Percentiles rank a stretch among this genome's conserved stretches.
phyloP scores from a whole-genome alignment of 352 stramenopile genomes.

The Blastocystis sp. region DNA sequence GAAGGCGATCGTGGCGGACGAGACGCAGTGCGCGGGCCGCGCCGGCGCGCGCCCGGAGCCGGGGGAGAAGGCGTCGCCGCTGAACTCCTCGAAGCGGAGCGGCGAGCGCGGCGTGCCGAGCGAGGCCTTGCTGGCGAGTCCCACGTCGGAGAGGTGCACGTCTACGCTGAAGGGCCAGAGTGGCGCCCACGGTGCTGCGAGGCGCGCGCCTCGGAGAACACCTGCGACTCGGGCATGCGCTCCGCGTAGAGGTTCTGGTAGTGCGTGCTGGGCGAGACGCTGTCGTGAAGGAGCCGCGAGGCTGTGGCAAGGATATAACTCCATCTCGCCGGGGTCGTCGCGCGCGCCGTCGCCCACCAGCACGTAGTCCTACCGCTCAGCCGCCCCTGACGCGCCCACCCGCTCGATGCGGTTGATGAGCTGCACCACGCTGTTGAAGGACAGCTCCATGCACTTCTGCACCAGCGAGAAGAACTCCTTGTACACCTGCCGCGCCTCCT shows the following conservation, averaged over 20 bases:
- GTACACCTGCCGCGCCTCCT: slow-evolving; percentile 39
- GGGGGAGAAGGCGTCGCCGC: not conserved
- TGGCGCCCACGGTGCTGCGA: not conserved
- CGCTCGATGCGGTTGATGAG: slow-evolving; percentile 2
- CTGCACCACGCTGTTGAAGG: slow-evolving; percentile 11
- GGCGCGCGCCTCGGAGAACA: not conserved
- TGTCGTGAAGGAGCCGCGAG: slow-evolving; percentile 8
- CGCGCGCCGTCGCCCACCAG: not conserved
- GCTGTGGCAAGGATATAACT: slow-evolving; percentile 54
- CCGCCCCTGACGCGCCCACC: not conserved
- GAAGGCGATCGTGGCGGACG: slow-evolving; percentile 37
- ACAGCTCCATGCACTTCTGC: slow-evolving; percentile 53
- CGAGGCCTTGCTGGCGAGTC: not conserved
- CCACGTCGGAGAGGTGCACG: slow-evolving; percentile 32
- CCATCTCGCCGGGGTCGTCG: not conserved
- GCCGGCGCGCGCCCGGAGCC: not conserved
- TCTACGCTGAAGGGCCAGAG: not conserved
- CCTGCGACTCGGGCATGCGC: not conserved
- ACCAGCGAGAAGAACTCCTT: slow-evolving; percentile 43
- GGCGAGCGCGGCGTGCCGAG: not conserved
- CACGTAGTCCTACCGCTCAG: not conserved
- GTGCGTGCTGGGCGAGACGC: slow-evolving; percentile 16
- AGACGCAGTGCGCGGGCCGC: not conserved
- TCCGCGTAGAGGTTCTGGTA: slow-evolving; percentile 47
- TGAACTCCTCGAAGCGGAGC: not conserved